Evolutionary conservation across 345 rosid species (phyloP), one percentile per base, ranked within the genome.

Genomic region (rapeseed (Brassica napus)): DNA sequence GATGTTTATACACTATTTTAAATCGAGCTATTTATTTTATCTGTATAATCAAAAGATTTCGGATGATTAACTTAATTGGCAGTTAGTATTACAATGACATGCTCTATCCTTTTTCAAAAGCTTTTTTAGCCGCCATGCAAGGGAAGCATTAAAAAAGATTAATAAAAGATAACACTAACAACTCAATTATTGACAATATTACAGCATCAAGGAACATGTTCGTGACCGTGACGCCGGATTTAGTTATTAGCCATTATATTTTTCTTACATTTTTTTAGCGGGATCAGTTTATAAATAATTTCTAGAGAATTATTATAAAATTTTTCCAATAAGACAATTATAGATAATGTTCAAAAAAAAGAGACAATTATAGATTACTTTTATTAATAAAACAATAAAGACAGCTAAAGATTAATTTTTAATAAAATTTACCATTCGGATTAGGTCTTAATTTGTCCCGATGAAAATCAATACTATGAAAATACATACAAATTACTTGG

Each of bases 141-240:
- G 21, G 59, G 18, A 3, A 1, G 32, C 35, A 16, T 6, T 23
- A 3, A 37, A 5, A 5, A 44, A 37, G n/a, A 10, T 54, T 6
- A 16, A 37, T 28, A 16, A 37, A 64, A 61, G n/a, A 63, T 37
- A 28, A 54, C 60, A 65, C 14, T 31, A 78, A 37, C 37, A 57
- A 37, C 77, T 72, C 77, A 39, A 71, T 78, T 65, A 78, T 78
- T 78, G 72, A 78, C 47, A 35, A 71, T 65, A 65, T 64, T 21
- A 77, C 75, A 78, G 76, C 72, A 78, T 71, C 59, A 72, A 71
- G 61, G 72, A 72, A 72, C 72, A 72, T 78, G 81, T 65, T 71
- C 72, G 37, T 78, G 77, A 57, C 28, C 28, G 67, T 21, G 72
- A 71, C 65, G 60, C 35, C 70, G 11, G 32, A 52, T 32, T 70